Evolutionary conservation across 2,329 filamentous ascomycete genomes (phyloP), one percentile per base, ranked within the genome.

Genomic region (Phyllosticta citriasiana): DNA sequence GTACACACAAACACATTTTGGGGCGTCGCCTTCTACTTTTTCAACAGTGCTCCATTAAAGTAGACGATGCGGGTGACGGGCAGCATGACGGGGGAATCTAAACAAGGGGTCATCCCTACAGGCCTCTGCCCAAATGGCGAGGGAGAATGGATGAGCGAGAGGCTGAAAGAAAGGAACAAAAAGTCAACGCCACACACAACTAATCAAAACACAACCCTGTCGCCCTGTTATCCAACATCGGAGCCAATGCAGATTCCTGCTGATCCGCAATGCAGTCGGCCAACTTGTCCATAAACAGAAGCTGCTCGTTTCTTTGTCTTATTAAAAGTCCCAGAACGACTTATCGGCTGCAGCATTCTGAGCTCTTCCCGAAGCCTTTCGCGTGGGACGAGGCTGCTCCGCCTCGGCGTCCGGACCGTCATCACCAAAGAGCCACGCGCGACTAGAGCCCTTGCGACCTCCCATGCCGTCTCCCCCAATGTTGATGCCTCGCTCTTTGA

Each of bases 371-470:
- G 50, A 57, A 53, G 52, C 66, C 60, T 40, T 47, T 52, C 63
- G 52, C 62, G 64, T 27, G 62, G 63, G 55, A 59, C 54, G 22
- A 40, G 55, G 25, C 61, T 53, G 35, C 57, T 53, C 60, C 8
- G 40, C 35, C 26, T 51, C 57, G 27, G 65, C 65, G 35, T 64
- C 68, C 52, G 67, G 68, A 30, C 65, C 67, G 7, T 77, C 73
- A 64, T 74, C 73, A 27, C 72, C 76, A 65, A 80, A 68, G 1
- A 69, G 72, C 76, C 77, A 82, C 62, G 66, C 74, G 27, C 66
- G 59, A 33, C 66, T 68, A 5, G 68, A 61, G 50, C 67, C 71
- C 64, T 73, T 74, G 52, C 70, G 67, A 1, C 74, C 73, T 2
- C 74, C 73, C 73, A 76, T 76, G 19, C 74, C 74, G 57, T 76